Base-by-base conservation (phyloP, 2,329 filamentous ascomycete species). In the Tolypocladium album region DNA sequence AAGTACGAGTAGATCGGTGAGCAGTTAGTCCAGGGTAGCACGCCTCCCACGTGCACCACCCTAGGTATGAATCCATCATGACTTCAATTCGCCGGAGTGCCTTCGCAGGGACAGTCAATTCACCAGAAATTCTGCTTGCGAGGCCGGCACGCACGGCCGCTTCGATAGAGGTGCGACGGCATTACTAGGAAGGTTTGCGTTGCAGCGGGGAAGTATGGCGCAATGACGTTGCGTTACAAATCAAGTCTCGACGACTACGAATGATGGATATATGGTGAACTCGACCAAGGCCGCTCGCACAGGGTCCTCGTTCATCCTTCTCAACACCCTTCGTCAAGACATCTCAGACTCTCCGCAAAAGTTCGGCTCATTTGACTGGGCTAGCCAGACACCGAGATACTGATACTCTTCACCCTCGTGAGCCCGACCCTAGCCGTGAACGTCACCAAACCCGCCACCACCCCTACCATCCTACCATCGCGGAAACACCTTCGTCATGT, bases 401-500 rank as follows among this genome's bases (percentile, higher is more conserved):
- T 31, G 24, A 50, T 24, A 50, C 8, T 2, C 43, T 31, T 31
- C 27, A 31, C 27, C 27, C 27, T 31, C 27, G 27, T 31, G 27
- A 31, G 27, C 27, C 27, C 27, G 27, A 31, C 3, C 27, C 27
- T 31, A 3, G 27, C 40, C 40, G 40, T n/a, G 43, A 22, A 9
- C 22, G 22, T 24, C 43, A 47, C 15, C 8, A 47, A 24, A 4
- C 13, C 43, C 27, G 27, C 27, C n/a, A 24, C 43, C 43, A 47
- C n/a, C 22, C 27, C 22, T 9, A 20, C 24, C n/a, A n/a, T n/a
- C n/a, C n/a, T n/a, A n/a, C 22, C 17, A 20, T 11, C 17, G 12
- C 47, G 27, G 11, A 15, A 34, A n/a, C 27, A 50, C 17, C 57
- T 15, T 55, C 55, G 20, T 58, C 57, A 71, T 72, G 70, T 60